Evolutionary conservation across 129 eudicot genomes (phyloP).

Genomic region (Chrysanthemum makinoi): DNA sequence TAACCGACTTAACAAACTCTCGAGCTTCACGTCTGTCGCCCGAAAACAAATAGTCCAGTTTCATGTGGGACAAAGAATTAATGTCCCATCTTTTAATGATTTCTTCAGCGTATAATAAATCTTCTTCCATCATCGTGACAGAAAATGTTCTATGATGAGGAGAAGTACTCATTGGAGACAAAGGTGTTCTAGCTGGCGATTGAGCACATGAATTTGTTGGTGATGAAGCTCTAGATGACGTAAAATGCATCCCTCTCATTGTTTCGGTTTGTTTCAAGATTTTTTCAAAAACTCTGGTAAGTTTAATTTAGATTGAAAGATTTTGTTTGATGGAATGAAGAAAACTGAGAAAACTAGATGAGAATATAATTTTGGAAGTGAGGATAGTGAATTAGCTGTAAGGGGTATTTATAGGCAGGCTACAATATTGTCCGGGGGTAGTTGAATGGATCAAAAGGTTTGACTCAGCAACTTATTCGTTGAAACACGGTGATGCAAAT

Average conservation of each 20-base stretch:
- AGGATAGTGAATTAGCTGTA: not conserved
- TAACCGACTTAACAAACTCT: constrained; percentile 42
- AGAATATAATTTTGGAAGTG: constrained; percentile 1
- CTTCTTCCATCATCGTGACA: constrained; percentile 48
- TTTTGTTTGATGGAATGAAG: too few relatives aligned
- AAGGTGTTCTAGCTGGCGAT: constrained; percentile 24
- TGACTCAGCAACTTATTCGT: constrained; percentile 10
- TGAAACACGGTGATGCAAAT: constrained; percentile 11
- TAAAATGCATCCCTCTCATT: constrained; percentile 36
- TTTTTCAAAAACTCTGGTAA: too few relatives aligned
- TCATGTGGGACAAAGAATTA: constrained; percentile 28
- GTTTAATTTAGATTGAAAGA: too few relatives aligned
- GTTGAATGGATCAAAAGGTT: constrained; percentile 21
- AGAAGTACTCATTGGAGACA: constrained; percentile 21
- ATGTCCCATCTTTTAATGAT: constrained; percentile 51
- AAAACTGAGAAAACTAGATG: too few relatives aligned
- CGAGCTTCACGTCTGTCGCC: constrained; percentile 47
- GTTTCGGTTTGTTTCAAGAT: not conserved
- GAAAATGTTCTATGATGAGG: constrained; percentile 36
- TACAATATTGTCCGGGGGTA: not conserved
- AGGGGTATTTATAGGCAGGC: constrained; percentile 34
- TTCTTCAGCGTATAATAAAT: constrained; percentile 36
- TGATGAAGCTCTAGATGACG: constrained; percentile 41
- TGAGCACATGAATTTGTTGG: constrained; percentile 27
- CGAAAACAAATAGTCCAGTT: constrained; percentile 36